A percentile compares a stretch with the other conserved stretches of the same genome.
These are phyloP conservation scores for Alternaria tenuissima DNA, from an alignment of 2,329 filamentous ascomycete genomes.

Conservation along the genomic window DNA sequence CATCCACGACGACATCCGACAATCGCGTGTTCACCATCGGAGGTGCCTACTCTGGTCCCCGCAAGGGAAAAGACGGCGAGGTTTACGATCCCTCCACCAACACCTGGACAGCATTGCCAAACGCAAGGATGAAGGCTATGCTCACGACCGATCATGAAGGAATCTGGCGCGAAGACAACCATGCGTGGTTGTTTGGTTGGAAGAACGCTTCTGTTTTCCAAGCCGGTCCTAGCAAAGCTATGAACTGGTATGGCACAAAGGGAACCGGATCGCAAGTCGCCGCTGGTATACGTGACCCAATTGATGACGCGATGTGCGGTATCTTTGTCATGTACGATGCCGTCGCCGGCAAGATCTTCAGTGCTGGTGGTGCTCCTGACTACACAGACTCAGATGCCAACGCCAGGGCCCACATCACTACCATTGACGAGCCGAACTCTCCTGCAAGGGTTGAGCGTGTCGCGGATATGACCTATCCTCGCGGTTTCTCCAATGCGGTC, in stretches of 20 bases:
- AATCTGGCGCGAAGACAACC: slow-evolving; percentile 37
- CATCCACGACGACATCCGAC: slow-evolving; percentile 29
- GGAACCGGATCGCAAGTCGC: slow-evolving; percentile 27
- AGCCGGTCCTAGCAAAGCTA: slow-evolving; percentile 32
- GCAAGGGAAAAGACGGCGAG: slow-evolving; percentile 35
- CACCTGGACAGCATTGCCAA: slow-evolving; percentile 31
- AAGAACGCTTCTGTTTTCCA: slow-evolving; percentile 32
- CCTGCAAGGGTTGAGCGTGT: slow-evolving; percentile 32
- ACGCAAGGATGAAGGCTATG: slow-evolving; percentile 26
- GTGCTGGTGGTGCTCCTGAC: slow-evolving; percentile 34
- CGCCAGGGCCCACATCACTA: slow-evolving; percentile 33
- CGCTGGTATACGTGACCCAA: slow-evolving; percentile 30
- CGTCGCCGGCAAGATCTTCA: slow-evolving; percentile 34
- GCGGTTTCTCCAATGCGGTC: slow-evolving; percentile 36
- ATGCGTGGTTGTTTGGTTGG: slow-evolving; percentile 36
- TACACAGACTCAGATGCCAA: slow-evolving; percentile 34
- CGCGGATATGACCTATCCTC: slow-evolving; percentile 35
- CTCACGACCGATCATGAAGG: slow-evolving; percentile 33
- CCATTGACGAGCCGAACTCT: slow-evolving; percentile 27
- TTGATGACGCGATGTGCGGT: slow-evolving; percentile 35
- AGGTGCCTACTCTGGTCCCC: slow-evolving; percentile 34
- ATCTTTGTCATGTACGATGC: slow-evolving; percentile 38
- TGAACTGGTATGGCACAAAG: slow-evolving; percentile 38
- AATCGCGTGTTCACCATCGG: slow-evolving; percentile 39
- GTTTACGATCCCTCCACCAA: slow-evolving; percentile 32